phyloP scores from a whole-genome alignment of 805 yeast genomes.

The Cyberlindnera euphorbiiphila region DNA sequence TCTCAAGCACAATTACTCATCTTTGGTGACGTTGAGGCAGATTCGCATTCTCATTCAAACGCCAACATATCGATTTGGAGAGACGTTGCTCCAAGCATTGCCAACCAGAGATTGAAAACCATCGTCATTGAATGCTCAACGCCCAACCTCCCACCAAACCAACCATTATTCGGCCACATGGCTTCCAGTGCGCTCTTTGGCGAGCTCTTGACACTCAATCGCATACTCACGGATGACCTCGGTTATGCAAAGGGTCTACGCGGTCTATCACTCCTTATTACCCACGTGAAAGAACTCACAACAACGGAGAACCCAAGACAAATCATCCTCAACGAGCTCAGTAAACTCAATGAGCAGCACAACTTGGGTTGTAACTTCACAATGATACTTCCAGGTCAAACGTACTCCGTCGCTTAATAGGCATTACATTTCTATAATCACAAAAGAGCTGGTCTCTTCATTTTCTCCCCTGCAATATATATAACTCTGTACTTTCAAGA shows the following conservation, averaged over 20 bases:
- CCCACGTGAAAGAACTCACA: constrained; percentile 46
- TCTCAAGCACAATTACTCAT: constrained; percentile 43
- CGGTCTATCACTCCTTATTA: constrained; percentile 25
- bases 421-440: too few species aligned
- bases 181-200: constrained; percentile 59
- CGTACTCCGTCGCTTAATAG: constrained; percentile 28
- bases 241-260: constrained; percentile 11
- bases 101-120: constrained; percentile 40
- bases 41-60: constrained; percentile 40
- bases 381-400: constrained; percentile 53
- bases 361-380: constrained; percentile 45
- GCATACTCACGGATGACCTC: background rate
- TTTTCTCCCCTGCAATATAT: too few species aligned
- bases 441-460: too few species aligned
- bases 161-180: constrained; percentile 73
- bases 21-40: constrained; percentile 87
- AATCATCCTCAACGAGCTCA: constrained; percentile 46
- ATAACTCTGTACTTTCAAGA: background rate
- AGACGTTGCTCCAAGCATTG: constrained; percentile 44
- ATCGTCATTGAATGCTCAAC: constrained; percentile 80
- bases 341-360: constrained; percentile 37
- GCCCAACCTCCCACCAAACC: constrained; percentile 38
- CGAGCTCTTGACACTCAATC: constrained; percentile 40
- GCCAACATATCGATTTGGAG: constrained; percentile 50
- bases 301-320: constrained; percentile 51